Evolutionary conservation across 805 yeast genomes (phyloP).

Genomic region (Starmerella sp.): DNA sequence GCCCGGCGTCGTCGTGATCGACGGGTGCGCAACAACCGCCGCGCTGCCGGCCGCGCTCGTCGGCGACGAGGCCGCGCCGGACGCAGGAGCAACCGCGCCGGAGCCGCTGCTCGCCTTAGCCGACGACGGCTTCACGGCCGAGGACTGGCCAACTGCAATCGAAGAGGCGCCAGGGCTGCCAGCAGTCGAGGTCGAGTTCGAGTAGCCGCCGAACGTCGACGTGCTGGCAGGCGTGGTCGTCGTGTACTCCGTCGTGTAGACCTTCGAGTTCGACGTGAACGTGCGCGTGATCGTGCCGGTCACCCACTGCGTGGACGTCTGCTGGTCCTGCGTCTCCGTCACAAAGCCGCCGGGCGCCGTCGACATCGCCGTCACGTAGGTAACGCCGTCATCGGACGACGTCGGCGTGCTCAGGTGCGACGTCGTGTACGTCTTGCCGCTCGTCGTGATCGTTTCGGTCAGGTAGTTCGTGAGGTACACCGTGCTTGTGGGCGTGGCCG

Average conservation of each 20-base stretch:
- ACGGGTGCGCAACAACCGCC: background rate
- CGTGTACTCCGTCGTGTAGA: slow-evolving; percentile 13
- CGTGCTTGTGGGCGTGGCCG: slow-evolving; percentile 12
- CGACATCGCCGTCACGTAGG: slow-evolving; percentile 16
- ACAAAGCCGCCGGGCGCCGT: slow-evolving; percentile 19
- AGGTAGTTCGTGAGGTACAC: slow-evolving; percentile 13
- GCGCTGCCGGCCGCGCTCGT: background rate
- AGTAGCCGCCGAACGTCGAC: background rate
- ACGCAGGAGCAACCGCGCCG: background rate
- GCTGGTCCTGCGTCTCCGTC: slow-evolving; percentile 3
- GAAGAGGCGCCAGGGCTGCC: background rate
- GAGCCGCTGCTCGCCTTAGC: background rate
- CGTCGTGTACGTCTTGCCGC: slow-evolving; percentile 14
- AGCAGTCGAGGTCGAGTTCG: background rate
- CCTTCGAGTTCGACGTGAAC: slow-evolving; percentile 15
- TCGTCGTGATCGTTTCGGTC: slow-evolving; percentile 16
- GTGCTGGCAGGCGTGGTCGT: slow-evolving; percentile 11
- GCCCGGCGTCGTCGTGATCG: slow-evolving; percentile 8
- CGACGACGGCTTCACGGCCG: background rate
- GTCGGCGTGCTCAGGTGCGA: slow-evolving; percentile 9
- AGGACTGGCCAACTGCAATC: background rate
- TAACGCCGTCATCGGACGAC: slow-evolving; percentile 13
- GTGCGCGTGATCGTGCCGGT: slow-evolving; percentile 13
- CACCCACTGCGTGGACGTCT: slow-evolving; percentile 8
- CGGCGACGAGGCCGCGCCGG: background rate